Evolutionary conservation across 495 filamentous ascomycete species (phyloP), one percentile per base, ranked within the genome.

Genomic region (Penicillium daleae): DNA sequence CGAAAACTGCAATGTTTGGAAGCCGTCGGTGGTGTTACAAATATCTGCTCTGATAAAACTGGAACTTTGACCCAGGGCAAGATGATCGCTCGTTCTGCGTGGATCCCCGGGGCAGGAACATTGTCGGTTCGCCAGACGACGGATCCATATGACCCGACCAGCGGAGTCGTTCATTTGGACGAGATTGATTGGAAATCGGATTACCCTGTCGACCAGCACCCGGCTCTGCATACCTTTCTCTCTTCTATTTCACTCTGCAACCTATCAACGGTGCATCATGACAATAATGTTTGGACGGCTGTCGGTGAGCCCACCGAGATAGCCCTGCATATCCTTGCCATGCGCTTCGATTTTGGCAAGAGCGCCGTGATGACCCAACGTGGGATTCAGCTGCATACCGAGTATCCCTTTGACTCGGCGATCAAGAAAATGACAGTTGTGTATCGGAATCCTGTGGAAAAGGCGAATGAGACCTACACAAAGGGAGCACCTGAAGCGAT

Each of bases 21-120:
- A 72, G 91, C 91, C 2, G 85, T 95, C 15, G 92, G 91, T 13
- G 91, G 90, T 39, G 89, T 94, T 37, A 93, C 90, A 57, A 93
- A 93, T 67, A 94, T 95, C 65, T 95, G 91, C 73, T 93, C 90
- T 9, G 91, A 95, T 74, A 95, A 95, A 70, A 95, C 91, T 3
- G 91, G 91, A 4, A 95, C 92, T 0, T 77, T 95, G 21, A 95
- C 91, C 0, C 88, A 90, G 67, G 88, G 88, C 59, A 66, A 77
- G 72, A 94, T 94, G 92, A 86, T 93, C 19, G 86, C 91, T 15
- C 83, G 88, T 37, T 90, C 90, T 59, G 90, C 86, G 3, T 96
- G 91, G 91, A 81, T 94, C 42, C 91, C 90, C 0, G 79, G 78
- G 27, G 63, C 65, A 40, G 87, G 87, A 15, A 86, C 81, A 1